These are phyloP conservation scores for Typha latifolia DNA, from an alignment of 176 grass and related monocot genomes.

Conservation along the genomic window DNA sequence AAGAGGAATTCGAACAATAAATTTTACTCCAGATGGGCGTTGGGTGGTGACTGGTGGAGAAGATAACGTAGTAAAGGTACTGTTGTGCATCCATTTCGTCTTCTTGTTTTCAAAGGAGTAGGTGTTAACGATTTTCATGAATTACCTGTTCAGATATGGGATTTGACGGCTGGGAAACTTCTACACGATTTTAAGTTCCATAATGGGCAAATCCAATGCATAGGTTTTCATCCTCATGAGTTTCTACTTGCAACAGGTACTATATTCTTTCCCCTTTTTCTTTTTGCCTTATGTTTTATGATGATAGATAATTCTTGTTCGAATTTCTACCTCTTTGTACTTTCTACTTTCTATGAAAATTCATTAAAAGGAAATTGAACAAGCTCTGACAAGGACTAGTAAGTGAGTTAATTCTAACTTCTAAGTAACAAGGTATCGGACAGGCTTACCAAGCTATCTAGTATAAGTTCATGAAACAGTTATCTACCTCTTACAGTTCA, in stretches of 20 bases:
- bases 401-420: too few relatives aligned
- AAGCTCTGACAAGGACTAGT: too few relatives aligned
- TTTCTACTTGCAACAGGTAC: slow-evolving; percentile 97
- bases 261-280: slow-evolving; percentile 7
- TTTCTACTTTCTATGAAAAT: too few relatives aligned
- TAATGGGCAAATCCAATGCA: slow-evolving; percentile 55
- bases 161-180: slow-evolving; percentile 96
- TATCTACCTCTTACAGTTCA: too few relatives aligned
- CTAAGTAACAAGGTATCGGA: too few relatives aligned
- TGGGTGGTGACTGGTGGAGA: slow-evolving; percentile 98
- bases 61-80: slow-evolving; percentile 79
- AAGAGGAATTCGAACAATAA: slow-evolving; percentile 60
- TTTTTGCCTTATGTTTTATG: neutral
- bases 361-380: too few relatives aligned
- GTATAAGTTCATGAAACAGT: too few relatives aligned
- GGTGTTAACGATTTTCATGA: neutral
- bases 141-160: slow-evolving; percentile 46
- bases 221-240: slow-evolving; percentile 90
- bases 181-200: slow-evolving; percentile 98
- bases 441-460: too few relatives aligned
- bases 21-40: slow-evolving; percentile 92
- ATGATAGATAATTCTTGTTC: neutral
- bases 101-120: neutral
- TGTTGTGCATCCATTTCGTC: slow-evolving; percentile 1
- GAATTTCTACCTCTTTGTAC: neutral